phyloP scores from a whole-genome alignment of 768 basidiomycete genomes.

The Boletus barrowsii region DNA sequence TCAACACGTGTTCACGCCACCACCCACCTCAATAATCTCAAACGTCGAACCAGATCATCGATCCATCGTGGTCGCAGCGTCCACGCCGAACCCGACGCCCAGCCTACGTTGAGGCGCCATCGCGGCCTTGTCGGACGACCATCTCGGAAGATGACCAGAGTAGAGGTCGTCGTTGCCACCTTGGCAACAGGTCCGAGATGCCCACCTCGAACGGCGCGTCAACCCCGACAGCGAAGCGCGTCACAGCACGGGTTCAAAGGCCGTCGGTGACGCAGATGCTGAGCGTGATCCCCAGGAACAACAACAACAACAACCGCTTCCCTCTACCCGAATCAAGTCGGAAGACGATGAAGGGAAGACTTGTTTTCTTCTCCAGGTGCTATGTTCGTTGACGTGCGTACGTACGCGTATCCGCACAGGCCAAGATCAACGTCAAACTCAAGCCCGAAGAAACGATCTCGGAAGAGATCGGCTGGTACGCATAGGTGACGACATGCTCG shows the following conservation, averaged over 20 bases:
- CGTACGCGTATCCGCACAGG: conserved; percentile 1
- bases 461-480: conserved; percentile 3
- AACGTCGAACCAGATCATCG: background rate
- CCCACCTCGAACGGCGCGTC: background rate
- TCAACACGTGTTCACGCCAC: background rate
- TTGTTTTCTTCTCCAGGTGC: conserved; percentile 4
- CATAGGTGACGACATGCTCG: conserved; percentile 7
- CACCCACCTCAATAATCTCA: background rate
- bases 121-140: conserved; percentile 6
- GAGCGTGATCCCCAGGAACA: conserved; percentile 2
- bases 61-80: background rate
- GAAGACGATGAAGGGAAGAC: conserved; percentile 5
- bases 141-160: background rate
- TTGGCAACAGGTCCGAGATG: conserved; percentile 1
- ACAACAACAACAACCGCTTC: background rate
- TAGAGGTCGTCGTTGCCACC: conserved; percentile 10
- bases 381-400: no score
- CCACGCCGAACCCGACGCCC: conserved; percentile 3
- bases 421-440: conserved; percentile 7
- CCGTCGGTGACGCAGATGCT: background rate
- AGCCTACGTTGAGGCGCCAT: conserved; percentile 4
- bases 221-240: no score
- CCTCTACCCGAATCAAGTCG: conserved; percentile 1
- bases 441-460: conserved; percentile 4
- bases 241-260: no score